phyloP scores from a whole-genome alignment of 2,329 filamentous ascomycete species.

The Aspergillus hortae region DNA sequence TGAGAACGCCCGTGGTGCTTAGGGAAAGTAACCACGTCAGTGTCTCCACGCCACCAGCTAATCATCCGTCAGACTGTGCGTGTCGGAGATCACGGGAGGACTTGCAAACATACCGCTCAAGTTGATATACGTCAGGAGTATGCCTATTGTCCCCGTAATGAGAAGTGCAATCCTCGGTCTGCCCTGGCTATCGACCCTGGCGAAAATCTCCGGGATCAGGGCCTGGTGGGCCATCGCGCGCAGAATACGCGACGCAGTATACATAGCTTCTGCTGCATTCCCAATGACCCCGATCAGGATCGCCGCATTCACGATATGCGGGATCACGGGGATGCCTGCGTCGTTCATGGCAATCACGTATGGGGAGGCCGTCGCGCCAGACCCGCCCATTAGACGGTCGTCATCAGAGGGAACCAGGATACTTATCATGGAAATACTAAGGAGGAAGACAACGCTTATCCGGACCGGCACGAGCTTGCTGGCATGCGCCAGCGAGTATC shows the following conservation, averaged over 20 bases:
- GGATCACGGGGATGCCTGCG: slow-evolving; percentile 26
- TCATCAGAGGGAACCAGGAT: slow-evolving; percentile 20
- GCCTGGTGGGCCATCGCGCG: slow-evolving; percentile 27
- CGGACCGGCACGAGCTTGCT: slow-evolving; percentile 18
- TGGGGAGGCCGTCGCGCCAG: slow-evolving; percentile 26
- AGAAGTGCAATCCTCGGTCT: slow-evolving; percentile 26
- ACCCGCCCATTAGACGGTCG: slow-evolving; percentile 22
- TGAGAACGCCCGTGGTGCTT: slow-evolving; percentile 31
- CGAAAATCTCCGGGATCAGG: slow-evolving; percentile 25
- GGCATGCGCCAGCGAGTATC: slow-evolving; percentile 34
- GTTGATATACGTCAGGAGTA: slow-evolving; percentile 30
- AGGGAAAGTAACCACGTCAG: slow-evolving; percentile 13
- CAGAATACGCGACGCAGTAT: slow-evolving; percentile 30
- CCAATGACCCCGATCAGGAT: slow-evolving; percentile 31
- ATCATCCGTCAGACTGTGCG: neutral
- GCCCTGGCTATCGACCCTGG: slow-evolving; percentile 26
- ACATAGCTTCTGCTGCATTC: slow-evolving; percentile 31
- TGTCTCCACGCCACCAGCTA: neutral
- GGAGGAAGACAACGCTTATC: slow-evolving; percentile 31
- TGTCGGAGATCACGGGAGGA: slow-evolving; percentile 1
- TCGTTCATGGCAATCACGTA: slow-evolving; percentile 31
- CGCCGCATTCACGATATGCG: slow-evolving; percentile 28
- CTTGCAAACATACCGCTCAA: slow-evolving; percentile 18
- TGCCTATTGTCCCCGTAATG: slow-evolving; percentile 22
- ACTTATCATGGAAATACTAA: slow-evolving; percentile 7